phyloP scores from a whole-genome alignment of 1,139 yeast species.

The Hansenula sp. region DNA sequence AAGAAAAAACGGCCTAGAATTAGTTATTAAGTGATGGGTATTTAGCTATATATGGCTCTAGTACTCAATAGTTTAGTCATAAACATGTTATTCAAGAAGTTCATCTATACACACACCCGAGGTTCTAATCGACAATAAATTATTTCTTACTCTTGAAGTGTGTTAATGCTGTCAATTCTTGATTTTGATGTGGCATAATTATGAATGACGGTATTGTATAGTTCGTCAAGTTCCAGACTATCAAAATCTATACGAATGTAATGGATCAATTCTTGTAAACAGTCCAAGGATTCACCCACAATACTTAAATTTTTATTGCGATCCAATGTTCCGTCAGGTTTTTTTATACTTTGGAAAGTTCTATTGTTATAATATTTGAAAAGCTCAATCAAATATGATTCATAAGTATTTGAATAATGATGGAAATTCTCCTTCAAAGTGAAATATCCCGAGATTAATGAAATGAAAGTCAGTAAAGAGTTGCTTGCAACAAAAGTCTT shows the following conservation, averaged over 20 bases:
- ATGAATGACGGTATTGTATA: constrained; percentile 8
- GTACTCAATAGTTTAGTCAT: too few relatives aligned
- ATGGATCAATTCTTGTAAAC: constrained; percentile 29
- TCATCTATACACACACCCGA: too few relatives aligned
- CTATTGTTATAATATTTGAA: constrained; percentile 27
- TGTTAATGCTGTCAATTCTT: constrained; percentile 14
- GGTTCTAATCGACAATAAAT: not conserved
- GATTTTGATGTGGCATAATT: constrained; percentile 9
- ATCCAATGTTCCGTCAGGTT: constrained; percentile 19
- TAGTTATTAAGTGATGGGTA: too few relatives aligned
- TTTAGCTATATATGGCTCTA: too few relatives aligned
- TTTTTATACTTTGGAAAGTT: constrained; percentile 26
- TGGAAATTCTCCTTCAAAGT: constrained; percentile 23
- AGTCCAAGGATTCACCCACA: constrained; percentile 35
- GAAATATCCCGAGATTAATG: constrained; percentile 26
- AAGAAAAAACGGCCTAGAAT: too few relatives aligned
- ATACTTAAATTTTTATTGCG: constrained; percentile 33
- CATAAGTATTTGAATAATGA: constrained; percentile 18
- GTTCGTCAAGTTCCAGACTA: constrained; percentile 9
- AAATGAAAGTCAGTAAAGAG: constrained; percentile 27
- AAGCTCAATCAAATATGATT: constrained; percentile 26
- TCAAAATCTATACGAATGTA: constrained; percentile 14
- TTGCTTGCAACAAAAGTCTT: constrained; percentile 38
- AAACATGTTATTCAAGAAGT: too few relatives aligned
- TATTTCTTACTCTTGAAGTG: constrained; percentile 6